Percentiles rank a stretch among this genome's conserved stretches.
Conservation (phyloP, 2,329 filamentous ascomycete genomes). For the Emydomyces testavorans region DNA sequence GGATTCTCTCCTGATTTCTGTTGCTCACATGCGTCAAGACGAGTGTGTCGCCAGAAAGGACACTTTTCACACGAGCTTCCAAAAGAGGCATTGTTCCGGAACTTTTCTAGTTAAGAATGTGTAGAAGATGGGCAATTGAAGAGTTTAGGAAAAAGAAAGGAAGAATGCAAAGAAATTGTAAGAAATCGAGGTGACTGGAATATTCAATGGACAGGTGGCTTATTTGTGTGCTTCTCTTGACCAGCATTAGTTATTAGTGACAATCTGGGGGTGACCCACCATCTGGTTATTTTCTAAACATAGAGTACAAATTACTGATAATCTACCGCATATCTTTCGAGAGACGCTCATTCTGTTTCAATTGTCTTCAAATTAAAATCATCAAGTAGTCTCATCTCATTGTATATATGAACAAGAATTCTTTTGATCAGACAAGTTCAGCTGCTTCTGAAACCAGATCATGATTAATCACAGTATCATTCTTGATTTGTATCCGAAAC, state of each 20-base stretch:
- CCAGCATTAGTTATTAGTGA: background rate
- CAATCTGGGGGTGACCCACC: background rate
- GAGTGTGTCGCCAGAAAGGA: conserved; percentile 86
- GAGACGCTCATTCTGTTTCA: too few species aligned
- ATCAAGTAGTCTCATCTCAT: too few species aligned
- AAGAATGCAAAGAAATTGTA: background rate
- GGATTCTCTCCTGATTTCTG: conserved; percentile 66
- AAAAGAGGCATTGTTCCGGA: conserved; percentile 28
- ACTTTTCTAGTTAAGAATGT: background rate
- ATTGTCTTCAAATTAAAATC: too few species aligned
- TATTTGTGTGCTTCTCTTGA: conserved; percentile 9
- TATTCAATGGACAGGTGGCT: conserved; percentile 1
- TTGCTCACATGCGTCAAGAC: conserved; percentile 72
- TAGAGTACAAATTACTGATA: too few species aligned
- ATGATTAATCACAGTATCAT: background rate
- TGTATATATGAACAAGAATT: background rate
- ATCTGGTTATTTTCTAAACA: too few species aligned
- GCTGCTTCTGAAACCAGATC: background rate
- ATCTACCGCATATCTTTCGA: too few species aligned
- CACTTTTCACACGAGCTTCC: conserved; percentile 74
- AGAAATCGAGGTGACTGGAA: background rate
- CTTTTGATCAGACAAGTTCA: background rate
- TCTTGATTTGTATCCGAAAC: background rate
- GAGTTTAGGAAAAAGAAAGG: background rate
- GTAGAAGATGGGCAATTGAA: background rate